Base-by-base conservation (phyloP, 2,329 filamentous ascomycete genomes). In the Botryotinia calthae region DNA sequence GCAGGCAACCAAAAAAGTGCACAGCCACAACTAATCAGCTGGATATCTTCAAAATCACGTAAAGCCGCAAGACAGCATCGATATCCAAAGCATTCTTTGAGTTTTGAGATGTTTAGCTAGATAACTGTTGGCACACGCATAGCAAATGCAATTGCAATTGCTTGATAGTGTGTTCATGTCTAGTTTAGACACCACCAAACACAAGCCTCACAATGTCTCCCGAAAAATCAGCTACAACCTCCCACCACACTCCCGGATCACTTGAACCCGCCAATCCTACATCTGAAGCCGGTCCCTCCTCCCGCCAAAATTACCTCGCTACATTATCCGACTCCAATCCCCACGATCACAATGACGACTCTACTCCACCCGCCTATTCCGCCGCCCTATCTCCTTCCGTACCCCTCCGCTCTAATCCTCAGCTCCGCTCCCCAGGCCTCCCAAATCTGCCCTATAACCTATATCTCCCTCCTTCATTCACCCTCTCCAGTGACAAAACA, bases 381-480 rank as follows among this genome's bases (percentile, higher is more conserved):
- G 76, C 75, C 14, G 76, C 79, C 34, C 59, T 42, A 20, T 74
- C 74, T 9, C 74, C 74, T 12, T 72, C 71, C 28, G 22, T 67
- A 71, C 62, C 62, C 9, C 16, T 48, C n/a, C 65, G 71, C 16
- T 42, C 71, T 28, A 44, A 67, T 46, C 63, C 66, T 16, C 74
- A 69, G 73, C 40, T 59, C n/a, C 73, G 72, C 67, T n/a, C 72
- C 9, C 76, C 76, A 2, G 76, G 75, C 12, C 75, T 80, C 20
- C 79, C 79, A 1, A 72, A 70, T 22, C 74, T 80, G 20, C 71
- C 79, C 56, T 80, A 80, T 69, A 51, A 61, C 9, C 77, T 79
- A 61, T 89, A 89, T 79, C 81, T 81, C 10, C 87, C 86, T 25
- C 84, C 85, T 7, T 81, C 85, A 48, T 88, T 88, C 78, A 84